Conservation (phyloP, 1,284 basidiomycete species). For the Sporisorium graminicola region DNA sequence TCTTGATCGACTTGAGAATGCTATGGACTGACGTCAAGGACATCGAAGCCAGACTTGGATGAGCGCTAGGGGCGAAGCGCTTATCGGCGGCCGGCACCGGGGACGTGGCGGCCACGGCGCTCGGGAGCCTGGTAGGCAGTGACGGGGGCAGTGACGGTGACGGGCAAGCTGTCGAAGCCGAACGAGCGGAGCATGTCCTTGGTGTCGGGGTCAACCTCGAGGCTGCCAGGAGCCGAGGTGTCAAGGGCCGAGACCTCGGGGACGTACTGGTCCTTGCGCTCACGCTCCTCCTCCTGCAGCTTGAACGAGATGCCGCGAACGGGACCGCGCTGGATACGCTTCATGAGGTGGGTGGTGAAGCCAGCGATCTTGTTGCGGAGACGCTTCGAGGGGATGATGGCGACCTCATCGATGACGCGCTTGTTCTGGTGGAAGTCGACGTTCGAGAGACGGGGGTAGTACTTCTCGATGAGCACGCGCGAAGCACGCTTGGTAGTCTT, state of each 20-base stretch:
- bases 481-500: conserved; percentile 99
- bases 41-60: conserved; percentile 10
- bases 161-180: conserved; percentile 69
- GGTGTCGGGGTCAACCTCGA: conserved; percentile 70
- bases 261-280: conserved; percentile 80
- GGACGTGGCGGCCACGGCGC: conserved; percentile 67
- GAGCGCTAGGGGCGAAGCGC: conserved; percentile 21
- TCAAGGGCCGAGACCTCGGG: conserved; percentile 70
- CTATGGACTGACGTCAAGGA: conserved; percentile 1
- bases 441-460: conserved; percentile 74
- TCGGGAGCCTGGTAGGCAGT: conserved; percentile 65
- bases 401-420: conserved; percentile 93
- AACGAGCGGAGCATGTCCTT: conserved; percentile 68
- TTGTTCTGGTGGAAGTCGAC: conserved; percentile 84
- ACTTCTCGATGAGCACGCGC: conserved; percentile 99
- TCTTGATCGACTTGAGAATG: too few relatives aligned
- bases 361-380: conserved; percentile 99
- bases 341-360: conserved; percentile 99
- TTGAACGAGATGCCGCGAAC: conserved; percentile 99
- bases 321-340: conserved; percentile 98
- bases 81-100: conserved; percentile 68
- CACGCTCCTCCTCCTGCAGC: conserved; percentile 99
- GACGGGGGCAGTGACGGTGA: conserved; percentile 67
- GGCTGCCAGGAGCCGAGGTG: conserved; percentile 62
- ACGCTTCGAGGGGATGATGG: conserved; percentile 97